Evolutionary conservation across 176 grass and related monocot species (phyloP), one percentile per base, ranked within the genome.

Genomic region (Neostapfia colusana): DNA sequence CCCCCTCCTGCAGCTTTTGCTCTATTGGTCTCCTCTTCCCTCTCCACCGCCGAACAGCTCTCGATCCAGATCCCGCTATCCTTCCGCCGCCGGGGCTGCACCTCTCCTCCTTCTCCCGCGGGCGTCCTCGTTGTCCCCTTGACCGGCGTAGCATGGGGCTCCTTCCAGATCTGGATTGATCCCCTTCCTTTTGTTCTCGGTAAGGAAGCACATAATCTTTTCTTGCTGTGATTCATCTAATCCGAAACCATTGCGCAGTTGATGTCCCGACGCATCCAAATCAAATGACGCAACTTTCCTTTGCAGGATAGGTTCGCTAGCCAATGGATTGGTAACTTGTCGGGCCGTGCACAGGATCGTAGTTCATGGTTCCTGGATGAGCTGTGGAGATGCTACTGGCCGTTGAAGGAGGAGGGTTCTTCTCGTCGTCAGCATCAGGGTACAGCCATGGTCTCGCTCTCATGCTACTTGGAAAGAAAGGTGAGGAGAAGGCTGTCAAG

Each of bases 371-470:
- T 73, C 67, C 81, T 88, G 85, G 91, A 84, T 85, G 85, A 98
- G 79, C 79, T 88, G 76, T 79, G 77, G 85, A 94, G 85, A 98
- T 98, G 95, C 85, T 98, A 85, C 82, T 98, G 70, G 89, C 95
- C 73, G 95, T 98, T 72, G 95, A 98, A 94, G 95, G 95, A 88
- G 91, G 91, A 36, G 95, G 95, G 13, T 98, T 98, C 72, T 98
- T 98, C 85, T 92, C 91, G 69, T 94, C 95, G 37, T 98, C 95
- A 64, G 91, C 95, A n/a, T 98, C 91, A 75, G 95, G 95, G 27
- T 98, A 98, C 69, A 92, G 86, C 69, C 89, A 88, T 79, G 95
- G 95, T 28, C 89, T 98, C 31, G 91, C 95, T 12, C 91, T 98
- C 84, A 62, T 98, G 85, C 82, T 98, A 24, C 87, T 98, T 69